Base-by-base conservation (phyloP, 2,329 filamentous ascomycete genomes). In the Cordyceps javanica region DNA sequence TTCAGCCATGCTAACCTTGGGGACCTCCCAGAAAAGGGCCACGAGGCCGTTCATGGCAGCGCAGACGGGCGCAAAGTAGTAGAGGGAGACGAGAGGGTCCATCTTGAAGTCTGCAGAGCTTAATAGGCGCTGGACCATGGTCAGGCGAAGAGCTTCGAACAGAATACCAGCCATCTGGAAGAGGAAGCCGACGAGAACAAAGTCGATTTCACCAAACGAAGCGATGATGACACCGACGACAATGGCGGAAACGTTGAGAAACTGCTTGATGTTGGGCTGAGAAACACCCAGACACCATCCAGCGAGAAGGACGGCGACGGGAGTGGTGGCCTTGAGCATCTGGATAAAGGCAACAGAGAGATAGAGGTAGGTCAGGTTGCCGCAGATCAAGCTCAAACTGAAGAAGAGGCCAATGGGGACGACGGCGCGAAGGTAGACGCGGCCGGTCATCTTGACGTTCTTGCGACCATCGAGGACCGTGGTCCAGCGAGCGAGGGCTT, bases 281-380 rank as follows among this genome's bases (percentile, higher is more conserved):
- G 90, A 85, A 52, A 96, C 85, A 59, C 91, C 90, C 68, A 97
- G 86, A 54, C 81, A 79, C 93, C 94, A 97, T 64, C 91, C 90
- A 41, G 90, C 88, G 64, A 97, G 75, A 38, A 99, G 85, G 54
- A 97, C 92, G 55, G 91, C 92, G 60, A 97, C 92, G 16, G 94
- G 94, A 28, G 90, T 97, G 45, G 91, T 97, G 64, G 94, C 94
- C 89, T 97, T 97, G 73, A 97, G 86, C 93, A 97, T 97, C 81
- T 97, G 93, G 68, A 97, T 97, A 75, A 97, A 97, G 60, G 93
- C 89, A 60, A 97, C 93, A 64, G 89, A 94, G 60, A 97, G 84
- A 75, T 97, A 96, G 57, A 97, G 83, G 72, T 97, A 97, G 66
- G 93, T 91, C 75, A 96, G 77, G 78, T 97, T 97, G 70, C 92